Base-by-base conservation (phyloP, 2,329 filamentous ascomycete genomes). In the Ophiostoma quercus region DNA sequence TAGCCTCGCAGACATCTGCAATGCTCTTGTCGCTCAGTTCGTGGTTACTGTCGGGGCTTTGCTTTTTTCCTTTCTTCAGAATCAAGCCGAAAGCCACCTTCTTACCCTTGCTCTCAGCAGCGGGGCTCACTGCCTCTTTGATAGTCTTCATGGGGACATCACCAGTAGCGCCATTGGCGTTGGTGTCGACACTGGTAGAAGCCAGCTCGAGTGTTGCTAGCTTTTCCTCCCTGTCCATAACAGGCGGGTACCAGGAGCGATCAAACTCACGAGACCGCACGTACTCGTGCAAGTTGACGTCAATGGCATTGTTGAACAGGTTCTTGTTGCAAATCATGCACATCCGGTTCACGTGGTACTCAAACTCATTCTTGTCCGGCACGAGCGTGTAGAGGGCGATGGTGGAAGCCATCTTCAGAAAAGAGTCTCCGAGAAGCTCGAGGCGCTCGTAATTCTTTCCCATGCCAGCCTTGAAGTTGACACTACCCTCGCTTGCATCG, bases 331-430 rank as follows among this genome's bases (percentile, higher is more conserved):
- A 97, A 19, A 98, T 85, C 75, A 98, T 85, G 25, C 90, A 77
- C 94, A 98, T 98, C 19, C 95, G 89, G 74, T 92, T 89, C 8
- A 96, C 91, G 76, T 99, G 95, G 74, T 92, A 95, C 70, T 92
- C 88, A 67, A 89, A 96, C 76, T 99, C 95, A 73, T 92, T 88
- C 72, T 90, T 87, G 66, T 91, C 86, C 0, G 92, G 92, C 25
- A 91, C 88, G 37, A 88, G 84, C 0, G 90, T 90, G 76, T 91
- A 98, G 0, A 96, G 83, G 0, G 93, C 89, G 68, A 99, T 93
- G 0, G 94, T 94, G 0, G 94, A 97, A 12, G 92, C 92, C 89
- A 97, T 94, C 79, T 99, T 99, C 71, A 99, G 83, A 75, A 97
- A 97, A 43, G 90, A 91, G 77, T 99, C 95, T 0, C 95, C 95